Base-by-base conservation (phyloP, 2,329 filamentous ascomycete genomes). In the Ophiostoma sp. region DNA sequence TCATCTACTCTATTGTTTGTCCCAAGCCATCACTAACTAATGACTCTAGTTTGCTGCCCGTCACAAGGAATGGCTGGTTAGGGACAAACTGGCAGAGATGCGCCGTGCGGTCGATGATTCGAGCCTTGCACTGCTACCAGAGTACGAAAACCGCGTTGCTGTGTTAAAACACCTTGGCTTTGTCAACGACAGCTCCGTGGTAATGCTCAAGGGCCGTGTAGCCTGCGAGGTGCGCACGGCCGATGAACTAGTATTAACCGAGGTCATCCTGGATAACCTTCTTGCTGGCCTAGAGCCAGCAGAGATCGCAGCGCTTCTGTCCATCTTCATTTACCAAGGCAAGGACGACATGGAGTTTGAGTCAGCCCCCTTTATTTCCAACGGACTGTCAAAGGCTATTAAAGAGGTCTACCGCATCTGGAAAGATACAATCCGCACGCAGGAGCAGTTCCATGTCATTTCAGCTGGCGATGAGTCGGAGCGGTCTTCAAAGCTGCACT, bases 161-260 rank as follows among this genome's bases (percentile, higher is more conserved):
- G 95, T 99, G 0, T 84, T 99, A 63, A 93, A 92, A 76, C 93
- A 98, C 73, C 85, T 99, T 7, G 89, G 88, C 5, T 99, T 99
- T 77, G 90, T 99, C 73, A 95, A 99, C 74, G 88, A 90, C 4
- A 87, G 89, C 62, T 89, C 89, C 4, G 89, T 94, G 36, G 96
- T 99, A 52, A 91, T 96, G 79, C 85, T 99, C 71, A 99, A 99
- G 80, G 95, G 95, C 78, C 98, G 98, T 78, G 95, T 99, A 36
- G 95, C 95, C 4, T 99, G 95, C 79, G 95, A 99, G 79, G 94
- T 99, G 70, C 95, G 98, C 78, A 97, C 94, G 0, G 93, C 93
- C 18, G 94, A 98, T 76, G 95, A 99, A 78, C 85, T 99, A 0
- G 94, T 99, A 0, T 85, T 99, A 18, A 99, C 95, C 0, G 95